phyloP scores from a whole-genome alignment of 345 rosid species.

The Mangifera indica region DNA sequence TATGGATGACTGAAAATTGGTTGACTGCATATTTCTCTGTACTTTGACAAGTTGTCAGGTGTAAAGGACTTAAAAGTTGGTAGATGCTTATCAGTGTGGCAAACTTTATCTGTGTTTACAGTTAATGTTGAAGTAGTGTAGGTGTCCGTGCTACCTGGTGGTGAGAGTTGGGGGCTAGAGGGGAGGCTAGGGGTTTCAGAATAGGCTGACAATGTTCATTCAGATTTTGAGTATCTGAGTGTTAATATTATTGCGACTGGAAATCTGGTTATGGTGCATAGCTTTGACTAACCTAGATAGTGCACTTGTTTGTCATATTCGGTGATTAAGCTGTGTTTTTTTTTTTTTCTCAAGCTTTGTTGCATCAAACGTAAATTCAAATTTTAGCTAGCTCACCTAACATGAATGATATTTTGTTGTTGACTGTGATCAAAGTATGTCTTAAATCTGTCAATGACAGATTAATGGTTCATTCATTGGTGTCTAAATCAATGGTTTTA shows the following conservation, averaged over 20 bases:
- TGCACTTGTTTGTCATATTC: not conserved
- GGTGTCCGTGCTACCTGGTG: not conserved
- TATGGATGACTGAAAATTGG: not conserved
- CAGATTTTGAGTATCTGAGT: not conserved
- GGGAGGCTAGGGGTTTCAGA: not conserved
- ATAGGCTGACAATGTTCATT: not conserved
- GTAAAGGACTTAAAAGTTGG: not conserved
- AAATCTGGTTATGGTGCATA: conserved; percentile 4
- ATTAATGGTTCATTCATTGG: not conserved
- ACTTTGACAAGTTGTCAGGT: not conserved
- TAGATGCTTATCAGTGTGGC: not conserved
- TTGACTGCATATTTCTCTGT: not conserved
- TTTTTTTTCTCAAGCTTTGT: not conserved
- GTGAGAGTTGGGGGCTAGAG: not conserved
- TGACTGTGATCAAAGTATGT: not conserved
- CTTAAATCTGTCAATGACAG: not conserved
- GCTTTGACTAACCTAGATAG: not conserved
- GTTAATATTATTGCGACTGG: not conserved
- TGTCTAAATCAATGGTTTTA: not conserved
- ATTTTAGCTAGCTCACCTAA: not conserved
- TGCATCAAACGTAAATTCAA: not conserved
- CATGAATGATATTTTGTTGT: not conserved
- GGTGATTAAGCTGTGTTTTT: not conserved
- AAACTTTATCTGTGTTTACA: not conserved
- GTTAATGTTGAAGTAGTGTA: not conserved